Base-by-base conservation (phyloP, 495 filamentous ascomycete genomes). In the Xylaria palmicola region DNA sequence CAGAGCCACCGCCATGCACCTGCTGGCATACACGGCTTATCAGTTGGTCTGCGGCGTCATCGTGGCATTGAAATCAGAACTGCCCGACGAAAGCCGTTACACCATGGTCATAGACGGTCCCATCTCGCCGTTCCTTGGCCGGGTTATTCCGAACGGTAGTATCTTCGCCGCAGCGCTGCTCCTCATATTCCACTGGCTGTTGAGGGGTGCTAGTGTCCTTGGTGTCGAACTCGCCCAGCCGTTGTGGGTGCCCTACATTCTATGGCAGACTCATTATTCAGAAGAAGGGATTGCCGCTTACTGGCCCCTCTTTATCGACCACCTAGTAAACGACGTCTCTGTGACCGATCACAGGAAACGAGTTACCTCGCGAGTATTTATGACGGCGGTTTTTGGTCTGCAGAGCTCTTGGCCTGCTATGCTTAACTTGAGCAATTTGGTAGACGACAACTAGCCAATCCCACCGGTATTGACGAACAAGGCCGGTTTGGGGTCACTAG, bases 361-460 rank as follows among this genome's bases (percentile, higher is more conserved):
- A 27, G 62, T 65, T 7, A 22, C 30, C 5, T 39, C 30, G n/a
- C 65, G 57, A 13, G 56, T 40, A 30, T 1, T 32, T 0, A 70
- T 68, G 68, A 68, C 68, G 5, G 32, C 34, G 0, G 12, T 65
- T 3, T 68, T 61, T 30, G 68, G 68, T 0, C 37, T 70, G 3
- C 44, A 49, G 44, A 68, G 60, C n/a, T 68, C 68, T 5, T 70
- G 68, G 68, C 68, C 68, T 13, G 51, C 56, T 49, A 63, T 64
- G 57, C 60, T 67, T 50, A 62, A 54, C 5, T 20, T 70, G 10
- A 61, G 56, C n/a, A 24, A 22, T 10, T 12, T 29, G 2, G 30
- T 54, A 3, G 30, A 40, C 0, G 32, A 65, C 29, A 48, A 61
- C 19, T 60, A 59, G 29, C 17, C 17, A 36, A 6, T 24, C 49